Conservation (phyloP, 1,284 basidiomycete species). For the Boletus mariae region DNA sequence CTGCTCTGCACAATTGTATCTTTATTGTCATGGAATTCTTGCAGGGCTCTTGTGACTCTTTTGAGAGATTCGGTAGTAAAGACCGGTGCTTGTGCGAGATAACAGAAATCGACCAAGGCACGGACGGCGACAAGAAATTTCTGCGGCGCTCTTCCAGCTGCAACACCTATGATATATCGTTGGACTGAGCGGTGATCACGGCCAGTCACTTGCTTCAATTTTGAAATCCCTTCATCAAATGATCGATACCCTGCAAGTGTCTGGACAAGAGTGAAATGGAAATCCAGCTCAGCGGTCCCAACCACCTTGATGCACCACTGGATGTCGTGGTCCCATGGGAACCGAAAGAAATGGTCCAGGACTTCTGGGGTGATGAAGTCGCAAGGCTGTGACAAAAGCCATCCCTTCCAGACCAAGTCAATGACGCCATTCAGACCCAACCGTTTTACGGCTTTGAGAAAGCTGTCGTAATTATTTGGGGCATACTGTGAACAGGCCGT, state of each 20-base stretch:
- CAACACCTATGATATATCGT: background rate
- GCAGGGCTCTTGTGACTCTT: background rate
- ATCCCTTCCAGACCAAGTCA: background rate
- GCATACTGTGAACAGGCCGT: background rate
- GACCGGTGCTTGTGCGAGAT: slow-evolving; percentile 7
- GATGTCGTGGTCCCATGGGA: background rate
- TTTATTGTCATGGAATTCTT: slow-evolving; percentile 11
- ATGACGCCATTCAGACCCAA: background rate
- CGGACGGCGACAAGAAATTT: slow-evolving; percentile 3
- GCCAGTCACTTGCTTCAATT: background rate
- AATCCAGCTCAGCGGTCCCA: background rate
- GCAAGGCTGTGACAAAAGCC: background rate
- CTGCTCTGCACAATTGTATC: background rate
- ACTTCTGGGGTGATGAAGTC: background rate
- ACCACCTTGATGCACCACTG: background rate
- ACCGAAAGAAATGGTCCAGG: background rate
- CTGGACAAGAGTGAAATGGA: background rate
- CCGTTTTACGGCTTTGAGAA: background rate
- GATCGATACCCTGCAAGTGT: background rate
- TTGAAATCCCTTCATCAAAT: background rate
- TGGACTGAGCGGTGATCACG: background rate
- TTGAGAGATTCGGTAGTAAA: slow-evolving; percentile 1
- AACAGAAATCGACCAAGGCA: background rate
- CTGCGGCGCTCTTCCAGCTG: background rate
- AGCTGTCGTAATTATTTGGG: background rate